Percentiles rank a stretch among this genome's conserved stretches.
phyloP scores from a whole-genome alignment of 306 rosid genomes.

The Cyamopsis tetragonoloba region DNA sequence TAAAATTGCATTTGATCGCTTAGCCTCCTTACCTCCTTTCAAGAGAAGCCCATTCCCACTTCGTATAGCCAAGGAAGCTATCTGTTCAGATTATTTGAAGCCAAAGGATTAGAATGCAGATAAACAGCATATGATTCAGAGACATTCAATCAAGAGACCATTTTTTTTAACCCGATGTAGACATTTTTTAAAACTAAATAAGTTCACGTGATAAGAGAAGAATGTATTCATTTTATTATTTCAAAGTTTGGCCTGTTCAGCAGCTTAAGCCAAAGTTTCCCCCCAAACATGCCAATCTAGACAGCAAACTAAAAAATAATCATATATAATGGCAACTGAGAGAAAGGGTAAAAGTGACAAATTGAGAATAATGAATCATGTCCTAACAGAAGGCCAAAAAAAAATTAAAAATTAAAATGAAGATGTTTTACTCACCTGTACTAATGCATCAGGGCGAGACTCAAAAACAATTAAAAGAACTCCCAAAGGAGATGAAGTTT shows the following conservation, averaged over 20 bases:
- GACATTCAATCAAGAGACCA: not conserved
- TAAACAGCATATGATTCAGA: not conserved
- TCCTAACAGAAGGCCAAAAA: not conserved
- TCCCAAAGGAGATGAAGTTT: constrained; percentile 92
- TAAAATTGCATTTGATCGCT: constrained; percentile 81
- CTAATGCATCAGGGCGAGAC: constrained; percentile 97
- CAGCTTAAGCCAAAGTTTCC: no score
- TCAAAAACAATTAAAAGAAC: constrained; percentile 92
- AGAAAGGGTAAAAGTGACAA: not conserved
- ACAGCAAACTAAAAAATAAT: constrained; percentile 2
- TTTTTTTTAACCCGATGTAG: not conserved
- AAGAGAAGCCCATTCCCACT: constrained; percentile 97
- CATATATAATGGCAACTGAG: not conserved
- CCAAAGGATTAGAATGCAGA: constrained; percentile 26
- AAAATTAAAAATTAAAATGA: no score
- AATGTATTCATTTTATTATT: constrained; percentile 13
- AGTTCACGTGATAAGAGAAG: not conserved
- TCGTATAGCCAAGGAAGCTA: constrained; percentile 91
- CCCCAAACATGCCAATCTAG: constrained; percentile 12
- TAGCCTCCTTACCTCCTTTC: constrained; percentile 99
- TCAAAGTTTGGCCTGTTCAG: not conserved
- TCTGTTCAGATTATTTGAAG: constrained; percentile 48
- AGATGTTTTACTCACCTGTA: constrained; percentile 59
- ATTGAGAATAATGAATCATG: not conserved
- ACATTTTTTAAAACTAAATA: not conserved